phyloP scores from a whole-genome alignment of 805 yeast species.

The Jamesozyma piceae region DNA sequence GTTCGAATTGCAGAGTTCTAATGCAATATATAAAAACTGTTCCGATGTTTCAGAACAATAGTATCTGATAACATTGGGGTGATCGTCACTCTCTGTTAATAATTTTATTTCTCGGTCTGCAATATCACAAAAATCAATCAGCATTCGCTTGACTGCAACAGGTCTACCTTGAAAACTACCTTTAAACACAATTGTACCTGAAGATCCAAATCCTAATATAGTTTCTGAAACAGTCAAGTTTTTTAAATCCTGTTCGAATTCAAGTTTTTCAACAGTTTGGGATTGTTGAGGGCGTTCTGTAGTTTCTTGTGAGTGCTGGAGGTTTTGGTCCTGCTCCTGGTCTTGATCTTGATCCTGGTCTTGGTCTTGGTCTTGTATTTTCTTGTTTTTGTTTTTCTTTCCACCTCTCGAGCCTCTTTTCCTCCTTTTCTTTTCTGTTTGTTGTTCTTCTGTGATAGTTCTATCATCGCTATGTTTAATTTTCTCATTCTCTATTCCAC shows the following conservation, averaged over 20 bases:
- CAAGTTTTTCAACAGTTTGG: constrained; percentile 7
- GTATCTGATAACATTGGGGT: constrained; percentile 88
- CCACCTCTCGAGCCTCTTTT: constrained; percentile 87
- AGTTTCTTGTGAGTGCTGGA: neutral
- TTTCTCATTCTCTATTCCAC: neutral
- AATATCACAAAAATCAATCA: constrained; percentile 84
- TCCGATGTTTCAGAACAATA: constrained; percentile 89
- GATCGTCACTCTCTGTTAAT: constrained; percentile 90
- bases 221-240: constrained; percentile 58
- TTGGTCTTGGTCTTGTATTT: neutral
- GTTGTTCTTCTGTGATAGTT: neutral
- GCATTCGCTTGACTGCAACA: constrained; percentile 92
- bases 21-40: constrained; percentile 80
- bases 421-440: constrained; percentile 40
- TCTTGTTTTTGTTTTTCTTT: constrained; percentile 36
- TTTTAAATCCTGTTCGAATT: constrained; percentile 31
- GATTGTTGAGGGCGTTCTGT: constrained; percentile 1
- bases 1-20: constrained; percentile 84
- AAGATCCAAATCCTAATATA: constrained; percentile 90
- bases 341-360: too few species aligned
- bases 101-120: constrained; percentile 86
- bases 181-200: constrained; percentile 88
- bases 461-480: neutral
- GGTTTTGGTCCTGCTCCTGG: neutral
- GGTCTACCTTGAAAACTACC: constrained; percentile 89